Conservation (phyloP, 306 rosid species). For the Rosa persica region DNA sequence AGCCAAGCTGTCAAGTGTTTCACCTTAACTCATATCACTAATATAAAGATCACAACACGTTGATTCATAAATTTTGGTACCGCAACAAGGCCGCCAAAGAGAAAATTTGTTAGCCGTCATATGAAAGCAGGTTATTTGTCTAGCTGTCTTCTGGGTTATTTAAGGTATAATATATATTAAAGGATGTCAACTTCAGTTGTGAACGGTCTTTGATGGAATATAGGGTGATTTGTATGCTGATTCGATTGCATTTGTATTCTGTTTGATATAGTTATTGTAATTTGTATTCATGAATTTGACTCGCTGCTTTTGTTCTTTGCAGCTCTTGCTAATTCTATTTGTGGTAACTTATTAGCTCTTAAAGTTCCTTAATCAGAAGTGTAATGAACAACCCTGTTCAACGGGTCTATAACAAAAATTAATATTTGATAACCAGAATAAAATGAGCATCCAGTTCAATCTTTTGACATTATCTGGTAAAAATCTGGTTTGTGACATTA, state of each 20-base stretch:
- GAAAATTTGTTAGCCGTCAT: constrained; percentile 3
- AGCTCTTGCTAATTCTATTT: neutral
- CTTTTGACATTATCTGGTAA: neutral
- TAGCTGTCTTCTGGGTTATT: constrained; percentile 12
- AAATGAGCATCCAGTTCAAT: neutral
- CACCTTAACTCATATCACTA: constrained; percentile 73
- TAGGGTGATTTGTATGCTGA: constrained; percentile 14
- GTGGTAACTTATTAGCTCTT: neutral
- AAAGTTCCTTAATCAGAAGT: neutral
- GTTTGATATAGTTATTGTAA: neutral
- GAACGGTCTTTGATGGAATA: constrained; percentile 26
- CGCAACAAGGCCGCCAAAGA: constrained; percentile 17
- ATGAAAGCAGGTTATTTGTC: constrained; percentile 1
- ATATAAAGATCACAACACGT: constrained; percentile 24
- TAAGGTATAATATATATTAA: constrained; percentile 1
- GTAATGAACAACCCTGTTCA: neutral
- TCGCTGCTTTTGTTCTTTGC: neutral
- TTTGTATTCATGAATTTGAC: constrained; percentile 3
- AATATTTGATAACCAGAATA: neutral
- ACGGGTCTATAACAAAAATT: neutral
- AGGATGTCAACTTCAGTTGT: constrained; percentile 6
- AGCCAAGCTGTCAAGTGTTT: constrained; percentile 75
- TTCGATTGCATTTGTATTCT: neutral
- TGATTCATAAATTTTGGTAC: constrained; percentile 26
- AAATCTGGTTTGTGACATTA: neutral